These are phyloP conservation scores for Chaetothyriales sp. DNA, from an alignment of 2,329 filamentous ascomycete species.

Conservation along the genomic window DNA sequence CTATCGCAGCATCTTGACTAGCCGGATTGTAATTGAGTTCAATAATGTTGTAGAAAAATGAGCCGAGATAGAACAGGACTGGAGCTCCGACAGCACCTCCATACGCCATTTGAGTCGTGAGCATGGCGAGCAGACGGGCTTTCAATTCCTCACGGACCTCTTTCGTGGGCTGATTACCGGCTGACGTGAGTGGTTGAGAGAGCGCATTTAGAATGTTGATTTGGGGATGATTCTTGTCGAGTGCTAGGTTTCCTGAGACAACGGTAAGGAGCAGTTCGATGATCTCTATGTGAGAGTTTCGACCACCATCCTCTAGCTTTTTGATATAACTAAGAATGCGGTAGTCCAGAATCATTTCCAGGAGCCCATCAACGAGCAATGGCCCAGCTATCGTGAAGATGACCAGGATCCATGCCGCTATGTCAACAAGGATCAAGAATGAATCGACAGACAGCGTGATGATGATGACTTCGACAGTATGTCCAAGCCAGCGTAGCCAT, in stretches of 20 bases:
- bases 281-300: neutral
- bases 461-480: neutral
- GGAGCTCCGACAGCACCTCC: conserved; percentile 6
- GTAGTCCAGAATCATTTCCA: neutral
- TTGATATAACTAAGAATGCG: neutral
- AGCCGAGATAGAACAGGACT: conserved; percentile 7
- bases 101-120: conserved; percentile 6
- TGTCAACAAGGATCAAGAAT: neutral
- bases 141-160: too few relatives aligned
- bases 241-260: neutral
- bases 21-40: conserved; percentile 2
- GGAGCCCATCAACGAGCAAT: neutral
- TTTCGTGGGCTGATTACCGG: too few relatives aligned
- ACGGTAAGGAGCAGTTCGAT: neutral
- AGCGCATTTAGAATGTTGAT: neutral
- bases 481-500: neutral
- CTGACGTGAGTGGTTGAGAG: neutral
- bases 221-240: neutral
- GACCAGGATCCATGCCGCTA: neutral
- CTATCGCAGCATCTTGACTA: conserved; percentile 18
- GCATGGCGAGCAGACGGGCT: conserved; percentile 3
- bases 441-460: neutral
- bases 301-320: neutral
- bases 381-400: neutral
- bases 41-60: conserved; percentile 4